Conservation (phyloP, 441 rosid genomes). For the Croton setiger region DNA sequence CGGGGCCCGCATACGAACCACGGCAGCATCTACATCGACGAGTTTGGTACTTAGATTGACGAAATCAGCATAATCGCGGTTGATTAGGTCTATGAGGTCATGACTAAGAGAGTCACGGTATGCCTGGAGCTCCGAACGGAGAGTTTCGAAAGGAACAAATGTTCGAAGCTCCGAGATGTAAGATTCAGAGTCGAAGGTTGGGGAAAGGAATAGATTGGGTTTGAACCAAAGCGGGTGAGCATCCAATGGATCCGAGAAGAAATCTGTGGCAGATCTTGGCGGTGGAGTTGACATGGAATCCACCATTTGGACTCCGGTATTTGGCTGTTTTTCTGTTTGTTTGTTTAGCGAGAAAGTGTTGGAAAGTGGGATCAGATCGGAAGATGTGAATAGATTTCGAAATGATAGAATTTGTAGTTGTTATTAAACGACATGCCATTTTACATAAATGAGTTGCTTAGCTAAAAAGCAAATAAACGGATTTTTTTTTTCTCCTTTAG, state of each 20-base stretch:
- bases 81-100: slow-evolving; percentile 89
- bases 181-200: slow-evolving; percentile 75
- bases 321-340: neutral
- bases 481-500: too few relatives aligned
- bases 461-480: neutral
- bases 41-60: slow-evolving; percentile 94
- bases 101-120: slow-evolving; percentile 86
- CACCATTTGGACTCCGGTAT: slow-evolving; percentile 34
- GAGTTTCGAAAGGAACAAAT: slow-evolving; percentile 89
- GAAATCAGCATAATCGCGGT: slow-evolving; percentile 92
- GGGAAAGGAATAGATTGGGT: slow-evolving; percentile 80
- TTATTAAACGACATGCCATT: neutral
- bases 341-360: neutral
- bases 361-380: neutral
- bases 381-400: neutral
- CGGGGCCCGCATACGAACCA: slow-evolving; percentile 91
- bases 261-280: slow-evolving; percentile 78
- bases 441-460: neutral
- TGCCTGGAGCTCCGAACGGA: slow-evolving; percentile 83
- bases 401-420: neutral
- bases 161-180: slow-evolving; percentile 94
- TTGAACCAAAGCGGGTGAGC: slow-evolving; percentile 92
- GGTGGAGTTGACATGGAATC: slow-evolving; percentile 47
- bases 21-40: slow-evolving; percentile 86
- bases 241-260: slow-evolving; percentile 89